These are phyloP conservation scores for Fraxinus latifolia DNA, from an alignment of 305 asterid genomes.

Conservation along the genomic window DNA sequence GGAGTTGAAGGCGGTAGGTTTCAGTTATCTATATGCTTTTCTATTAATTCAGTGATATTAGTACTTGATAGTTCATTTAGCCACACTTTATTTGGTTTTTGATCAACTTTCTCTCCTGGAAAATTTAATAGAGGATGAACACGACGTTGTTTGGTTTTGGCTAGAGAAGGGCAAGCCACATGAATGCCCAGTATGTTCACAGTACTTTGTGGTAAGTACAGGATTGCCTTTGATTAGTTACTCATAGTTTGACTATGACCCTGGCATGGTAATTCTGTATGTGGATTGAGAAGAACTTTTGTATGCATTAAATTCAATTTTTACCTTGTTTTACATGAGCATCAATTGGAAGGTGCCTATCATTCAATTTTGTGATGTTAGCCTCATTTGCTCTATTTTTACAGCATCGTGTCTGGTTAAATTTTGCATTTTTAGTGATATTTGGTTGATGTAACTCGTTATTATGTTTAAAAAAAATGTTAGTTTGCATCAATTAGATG, in stretches of 20 bases:
- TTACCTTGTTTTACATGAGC: background rate
- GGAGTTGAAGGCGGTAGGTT: slow-evolving; percentile 89
- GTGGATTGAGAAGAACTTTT: background rate
- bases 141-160: slow-evolving; percentile 95
- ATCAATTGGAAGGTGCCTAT: background rate
- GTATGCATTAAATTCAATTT: background rate
- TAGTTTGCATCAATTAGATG: background rate
- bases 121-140: slow-evolving; percentile 77
- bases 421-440: background rate
- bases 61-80: slow-evolving; percentile 4
- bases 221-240: background rate
- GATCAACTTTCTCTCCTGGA: background rate
- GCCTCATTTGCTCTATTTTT: background rate
- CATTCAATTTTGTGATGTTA: background rate
- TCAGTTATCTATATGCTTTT: slow-evolving; percentile 1
- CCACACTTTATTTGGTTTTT: background rate
- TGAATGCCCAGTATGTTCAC: slow-evolving; percentile 88
- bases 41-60: background rate
- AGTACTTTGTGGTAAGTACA: slow-evolving; percentile 70
- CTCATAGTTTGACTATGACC: background rate
- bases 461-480: background rate
- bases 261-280: background rate
- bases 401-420: background rate
- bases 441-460: background rate
- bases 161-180: slow-evolving; percentile 83